phyloP scores from a whole-genome alignment of 805 yeast genomes.

The Starmera pachycereana region DNA sequence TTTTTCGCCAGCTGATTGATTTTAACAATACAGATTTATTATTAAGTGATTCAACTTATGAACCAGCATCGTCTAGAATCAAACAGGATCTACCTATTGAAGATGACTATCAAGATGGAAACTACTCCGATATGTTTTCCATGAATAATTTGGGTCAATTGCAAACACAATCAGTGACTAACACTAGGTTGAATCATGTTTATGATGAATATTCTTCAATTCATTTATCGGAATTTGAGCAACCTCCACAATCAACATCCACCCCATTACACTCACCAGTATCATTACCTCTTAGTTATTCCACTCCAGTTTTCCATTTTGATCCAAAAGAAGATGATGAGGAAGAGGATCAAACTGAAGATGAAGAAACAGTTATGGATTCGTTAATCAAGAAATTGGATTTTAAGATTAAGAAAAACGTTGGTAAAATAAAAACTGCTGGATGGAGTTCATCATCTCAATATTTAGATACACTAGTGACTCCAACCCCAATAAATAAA shows the following conservation, averaged over 20 bases:
- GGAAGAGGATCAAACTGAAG: too few relatives aligned
- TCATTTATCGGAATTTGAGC: constrained; percentile 18
- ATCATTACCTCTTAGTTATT: constrained; percentile 7
- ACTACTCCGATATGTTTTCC: too few relatives aligned
- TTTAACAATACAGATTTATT: not conserved
- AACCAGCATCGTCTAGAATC: not conserved
- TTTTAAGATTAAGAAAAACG: too few relatives aligned
- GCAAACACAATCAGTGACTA: too few relatives aligned
- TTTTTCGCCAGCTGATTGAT: not conserved
- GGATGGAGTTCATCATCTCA: too few relatives aligned
- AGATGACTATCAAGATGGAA: too few relatives aligned
- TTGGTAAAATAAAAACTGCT: too few relatives aligned
- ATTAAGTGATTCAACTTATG: constrained; percentile 1
- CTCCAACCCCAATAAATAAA: not conserved
- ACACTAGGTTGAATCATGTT: not conserved
- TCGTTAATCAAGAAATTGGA: too few relatives aligned
- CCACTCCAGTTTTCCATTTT: constrained; percentile 14
- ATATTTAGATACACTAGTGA: too few relatives aligned
- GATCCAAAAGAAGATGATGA: not conserved
- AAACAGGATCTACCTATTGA: too few relatives aligned
- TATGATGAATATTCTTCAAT: constrained; percentile 9
- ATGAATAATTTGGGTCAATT: too few relatives aligned
- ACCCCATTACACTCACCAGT: constrained; percentile 12
- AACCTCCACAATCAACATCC: constrained; percentile 18
- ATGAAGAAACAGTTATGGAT: too few relatives aligned